These are phyloP conservation scores for Aspergillus avenaceus DNA, from an alignment of 495 filamentous ascomycete genomes.

Conservation along the genomic window DNA sequence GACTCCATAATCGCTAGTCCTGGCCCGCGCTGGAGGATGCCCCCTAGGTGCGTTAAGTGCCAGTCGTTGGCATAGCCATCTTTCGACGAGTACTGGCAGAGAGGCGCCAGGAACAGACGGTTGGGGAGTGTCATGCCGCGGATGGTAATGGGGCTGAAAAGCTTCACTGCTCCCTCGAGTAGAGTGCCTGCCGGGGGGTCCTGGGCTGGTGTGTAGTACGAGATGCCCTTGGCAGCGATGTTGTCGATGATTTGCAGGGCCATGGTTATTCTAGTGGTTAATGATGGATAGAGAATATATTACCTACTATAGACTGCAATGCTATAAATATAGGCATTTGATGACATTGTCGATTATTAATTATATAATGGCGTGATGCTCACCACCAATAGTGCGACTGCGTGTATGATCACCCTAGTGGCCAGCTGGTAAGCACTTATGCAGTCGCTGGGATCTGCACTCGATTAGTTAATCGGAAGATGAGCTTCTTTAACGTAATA, in stretches of 20 bases:
- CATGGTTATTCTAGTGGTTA: too few relatives aligned
- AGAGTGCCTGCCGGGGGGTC: slow-evolving; percentile 54
- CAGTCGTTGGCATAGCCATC: slow-evolving; percentile 31
- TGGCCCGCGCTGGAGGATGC: slow-evolving; percentile 13
- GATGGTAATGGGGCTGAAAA: slow-evolving; percentile 57
- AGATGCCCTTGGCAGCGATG: slow-evolving; percentile 34
- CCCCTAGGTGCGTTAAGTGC: slow-evolving; percentile 1
- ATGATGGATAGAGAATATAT: too few relatives aligned
- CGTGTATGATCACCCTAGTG: too few relatives aligned
- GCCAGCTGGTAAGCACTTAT: too few relatives aligned
- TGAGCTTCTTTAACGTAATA: too few relatives aligned
- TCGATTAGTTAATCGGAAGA: too few relatives aligned
- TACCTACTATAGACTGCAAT: too few relatives aligned
- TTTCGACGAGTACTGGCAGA: slow-evolving; percentile 56
- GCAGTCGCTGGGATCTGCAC: too few relatives aligned
- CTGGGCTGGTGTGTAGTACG: slow-evolving; percentile 59
- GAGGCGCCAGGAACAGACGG: slow-evolving; percentile 46
- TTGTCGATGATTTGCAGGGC: slow-evolving; percentile 12
- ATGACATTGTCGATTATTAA: too few relatives aligned
- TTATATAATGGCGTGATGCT: too few relatives aligned
- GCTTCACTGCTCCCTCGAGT: slow-evolving; percentile 43
- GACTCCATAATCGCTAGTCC: slow-evolving; percentile 59
- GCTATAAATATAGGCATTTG: too few relatives aligned
- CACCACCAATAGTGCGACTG: too few relatives aligned
- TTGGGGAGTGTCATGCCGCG: slow-evolving; percentile 59